These are phyloP conservation scores for Limonium bicolor DNA, from an alignment of 148 eudicot genomes.

Conservation along the genomic window DNA sequence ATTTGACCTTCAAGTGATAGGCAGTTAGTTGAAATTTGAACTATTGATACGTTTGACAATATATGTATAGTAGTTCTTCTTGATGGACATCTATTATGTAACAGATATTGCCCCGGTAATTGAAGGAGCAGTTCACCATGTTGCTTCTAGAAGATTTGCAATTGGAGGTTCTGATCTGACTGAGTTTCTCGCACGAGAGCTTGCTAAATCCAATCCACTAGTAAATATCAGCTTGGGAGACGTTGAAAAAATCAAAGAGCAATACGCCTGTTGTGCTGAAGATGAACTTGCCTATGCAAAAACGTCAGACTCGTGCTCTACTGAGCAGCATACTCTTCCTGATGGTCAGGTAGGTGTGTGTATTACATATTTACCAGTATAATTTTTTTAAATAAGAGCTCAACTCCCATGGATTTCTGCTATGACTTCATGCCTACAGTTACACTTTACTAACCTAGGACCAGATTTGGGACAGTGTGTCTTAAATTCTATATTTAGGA, in stretches of 20 bases:
- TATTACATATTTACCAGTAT: too few species aligned
- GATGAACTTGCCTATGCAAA: constrained; percentile 74
- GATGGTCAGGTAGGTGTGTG: constrained; percentile 99
- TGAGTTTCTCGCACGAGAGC: constrained; percentile 57
- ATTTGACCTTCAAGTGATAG: too few species aligned
- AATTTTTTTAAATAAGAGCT: too few species aligned
- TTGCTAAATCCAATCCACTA: constrained; percentile 63
- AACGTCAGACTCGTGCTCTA: constrained; percentile 33
- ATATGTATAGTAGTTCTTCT: too few species aligned
- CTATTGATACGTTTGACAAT: too few species aligned
- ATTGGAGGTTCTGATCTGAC: constrained; percentile 91
- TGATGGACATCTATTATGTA: too few species aligned
- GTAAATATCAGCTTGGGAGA: constrained; percentile 49
- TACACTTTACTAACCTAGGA: neutral
- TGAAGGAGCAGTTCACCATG: constrained; percentile 99
- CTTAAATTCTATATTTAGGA: too few species aligned
- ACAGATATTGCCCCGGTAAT: constrained; percentile 98
- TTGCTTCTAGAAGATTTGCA: constrained; percentile 85
- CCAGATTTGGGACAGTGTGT: too few species aligned
- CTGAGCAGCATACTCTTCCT: constrained; percentile 82
- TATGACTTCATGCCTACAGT: too few species aligned
- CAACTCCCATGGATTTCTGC: too few species aligned
- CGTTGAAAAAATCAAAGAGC: constrained; percentile 76
- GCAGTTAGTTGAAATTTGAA: too few species aligned
- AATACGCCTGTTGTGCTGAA: constrained; percentile 73